phyloP scores from a whole-genome alignment of 2,329 filamentous ascomycete genomes.

The Alternaria sp. region DNA sequence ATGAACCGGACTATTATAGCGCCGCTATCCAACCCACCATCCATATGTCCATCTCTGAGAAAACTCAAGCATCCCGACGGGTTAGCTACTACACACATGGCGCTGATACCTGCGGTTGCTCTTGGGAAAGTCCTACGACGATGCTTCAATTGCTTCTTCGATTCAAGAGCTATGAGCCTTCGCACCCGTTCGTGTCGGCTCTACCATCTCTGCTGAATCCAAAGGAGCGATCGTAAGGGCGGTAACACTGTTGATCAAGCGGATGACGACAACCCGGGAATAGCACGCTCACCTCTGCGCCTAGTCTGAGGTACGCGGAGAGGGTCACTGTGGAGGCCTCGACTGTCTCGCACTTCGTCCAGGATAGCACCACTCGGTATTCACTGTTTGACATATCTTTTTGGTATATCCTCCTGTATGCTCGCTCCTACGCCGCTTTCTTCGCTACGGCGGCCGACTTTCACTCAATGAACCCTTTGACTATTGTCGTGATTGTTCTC shows the following conservation, averaged over 20 bases:
- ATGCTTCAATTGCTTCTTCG: neutral
- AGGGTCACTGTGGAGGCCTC: too few relatives aligned
- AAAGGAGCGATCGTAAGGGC: neutral
- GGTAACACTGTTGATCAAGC: too few relatives aligned
- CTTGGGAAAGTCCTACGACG: neutral
- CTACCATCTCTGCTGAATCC: neutral
- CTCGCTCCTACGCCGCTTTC: neutral
- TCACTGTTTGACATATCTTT: neutral
- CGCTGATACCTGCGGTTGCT: neutral
- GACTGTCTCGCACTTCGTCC: too few relatives aligned
- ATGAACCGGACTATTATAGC: neutral
- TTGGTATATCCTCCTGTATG: neutral
- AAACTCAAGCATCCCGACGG: neutral
- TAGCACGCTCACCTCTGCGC: too few relatives aligned
- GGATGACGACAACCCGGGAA: too few relatives aligned
- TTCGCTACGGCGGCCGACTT: neutral
- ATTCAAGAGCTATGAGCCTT: neutral
- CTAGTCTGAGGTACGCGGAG: too few relatives aligned
- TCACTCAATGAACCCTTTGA: neutral
- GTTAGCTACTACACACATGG: neutral
- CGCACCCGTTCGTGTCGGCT: neutral
- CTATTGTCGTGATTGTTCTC: neutral
- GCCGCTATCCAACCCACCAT: neutral
- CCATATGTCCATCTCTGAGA: neutral
- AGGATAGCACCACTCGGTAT: too few relatives aligned